Evolutionary conservation across 495 filamentous ascomycete species (phyloP), one percentile per base, ranked within the genome.

Genomic region (Aspergillus conjunctus): DNA sequence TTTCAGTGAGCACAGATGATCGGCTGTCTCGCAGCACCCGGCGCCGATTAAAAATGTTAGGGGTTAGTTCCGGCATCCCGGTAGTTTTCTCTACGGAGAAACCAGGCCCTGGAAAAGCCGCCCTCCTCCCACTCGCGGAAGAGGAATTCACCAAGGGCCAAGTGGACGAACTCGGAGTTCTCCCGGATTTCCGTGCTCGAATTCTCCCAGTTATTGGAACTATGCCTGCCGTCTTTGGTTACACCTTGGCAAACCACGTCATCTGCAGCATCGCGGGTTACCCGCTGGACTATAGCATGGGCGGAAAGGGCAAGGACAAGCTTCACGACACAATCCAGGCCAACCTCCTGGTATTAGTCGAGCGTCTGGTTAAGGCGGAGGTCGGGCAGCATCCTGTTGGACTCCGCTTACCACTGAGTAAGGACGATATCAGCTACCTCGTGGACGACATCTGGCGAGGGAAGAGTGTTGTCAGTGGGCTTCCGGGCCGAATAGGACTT

Each of bases 161-260:
- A 20, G 90, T 97, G 0, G 87, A 88, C 7, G 94, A 98, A 66
- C 76, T 98, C 6, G 89, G 91, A 31, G 88, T 95, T 1, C 77
- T 98, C 10, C 91, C 92, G 1, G 92, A 97, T 69, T 99, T 99
- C 76, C 82, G 94, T 8, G 90, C 95, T 17, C 86, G 94, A 21
- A 98, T 99, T 57, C 75, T 99, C 45, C 94, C 94, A 0, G 94
- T 99, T 0, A 74, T 99, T 17, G 94, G 94, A 4, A 98, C 94
- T 0, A 97, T 99, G 92, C 94, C 94, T 1, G 93, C 93, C 2
- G 85, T 97, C 0, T 99, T 99, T 76, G 94, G 94, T 14, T 90
- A 95, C 58, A 88, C 87, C 1, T 82, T 88, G 26, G 94, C 94
- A 1, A 99, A 97, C 70, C 91, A 97, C 64, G 85, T 98, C 39